Conservation (phyloP, 1,139 yeast species). For the Saccharomyces hybrid region DNA sequence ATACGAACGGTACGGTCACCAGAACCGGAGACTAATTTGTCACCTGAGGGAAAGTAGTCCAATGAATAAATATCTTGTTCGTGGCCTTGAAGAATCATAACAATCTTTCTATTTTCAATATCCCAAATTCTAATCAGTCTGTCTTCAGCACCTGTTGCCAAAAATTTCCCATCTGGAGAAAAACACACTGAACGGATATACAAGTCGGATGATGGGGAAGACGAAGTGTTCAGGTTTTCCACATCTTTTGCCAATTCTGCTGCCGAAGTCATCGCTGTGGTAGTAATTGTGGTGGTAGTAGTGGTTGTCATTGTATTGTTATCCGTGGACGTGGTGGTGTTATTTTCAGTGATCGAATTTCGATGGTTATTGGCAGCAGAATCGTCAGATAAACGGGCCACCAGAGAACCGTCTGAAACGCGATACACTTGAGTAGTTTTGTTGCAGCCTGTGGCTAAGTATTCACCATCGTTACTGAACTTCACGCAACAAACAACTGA, state of each 20-base stretch:
- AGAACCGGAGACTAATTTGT: slow-evolving; percentile 88
- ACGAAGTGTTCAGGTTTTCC: slow-evolving; percentile 1
- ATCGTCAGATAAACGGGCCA: slow-evolving; percentile 84
- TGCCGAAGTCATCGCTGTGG: neutral
- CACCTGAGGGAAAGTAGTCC: slow-evolving; percentile 93
- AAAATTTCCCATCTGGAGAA: slow-evolving; percentile 90
- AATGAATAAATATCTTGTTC: slow-evolving; percentile 96
- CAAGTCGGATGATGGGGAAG: slow-evolving; percentile 47
- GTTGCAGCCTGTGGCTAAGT: slow-evolving; percentile 94
- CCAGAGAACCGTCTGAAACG: slow-evolving; percentile 84
- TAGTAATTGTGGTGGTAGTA: neutral
- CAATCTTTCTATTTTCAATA: slow-evolving; percentile 75
- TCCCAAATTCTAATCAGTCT: slow-evolving; percentile 97
- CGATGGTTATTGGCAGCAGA: slow-evolving; percentile 32
- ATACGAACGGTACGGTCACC: slow-evolving; percentile 95
- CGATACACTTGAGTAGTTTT: slow-evolving; percentile 91
- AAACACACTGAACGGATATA: slow-evolving; percentile 94
- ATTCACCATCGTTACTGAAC: slow-evolving; percentile 87
- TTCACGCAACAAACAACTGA: slow-evolving; percentile 96
- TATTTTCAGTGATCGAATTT: neutral
- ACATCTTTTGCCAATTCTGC: neutral
- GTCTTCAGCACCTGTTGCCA: slow-evolving; percentile 98
- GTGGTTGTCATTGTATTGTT: neutral
- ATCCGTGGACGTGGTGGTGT: neutral
- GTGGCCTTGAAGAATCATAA: slow-evolving; percentile 85